Base-by-base conservation (phyloP, 2,329 filamentous ascomycete genomes). In the Ophiosphaerella narmari region DNA sequence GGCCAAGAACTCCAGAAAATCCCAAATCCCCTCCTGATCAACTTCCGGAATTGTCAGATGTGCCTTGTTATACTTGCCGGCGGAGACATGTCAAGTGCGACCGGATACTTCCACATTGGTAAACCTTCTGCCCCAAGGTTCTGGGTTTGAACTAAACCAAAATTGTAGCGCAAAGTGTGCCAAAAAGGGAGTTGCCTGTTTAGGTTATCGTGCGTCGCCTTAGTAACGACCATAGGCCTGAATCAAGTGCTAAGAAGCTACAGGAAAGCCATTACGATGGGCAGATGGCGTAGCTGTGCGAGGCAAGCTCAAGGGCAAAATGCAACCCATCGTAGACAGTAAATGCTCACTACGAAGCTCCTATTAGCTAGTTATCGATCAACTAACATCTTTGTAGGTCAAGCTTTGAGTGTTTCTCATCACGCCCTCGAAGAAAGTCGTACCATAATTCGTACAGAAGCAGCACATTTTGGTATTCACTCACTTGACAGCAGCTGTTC, bases 71-170 rank as follows among this genome's bases (percentile, higher is more conserved):
- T 34, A 66, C 63, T 5, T 75, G 71, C 57, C 65, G 65, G 24
- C 54, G 65, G 32, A 55, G 72, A n/a, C 68, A 73, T 43, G 71
- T 75, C 23, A 70, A 62, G 40, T 75, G 71, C 44, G 71, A 75
- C 48, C 59, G 70, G 26, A 67, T 58, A 34, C 46, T 73, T 11
- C 70, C 71, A 8, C 55, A 65, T 26, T 75, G 71, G 54, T 57
- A 43, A 24, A 42, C 32, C 7, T 14, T 7, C 12, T 24, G 7
- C 12, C 11, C 7, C 16, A 23, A 2, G 2, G 8, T n/a, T 18
- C 2, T 11, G 2, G 12, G n/a, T n/a, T 24, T 18, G 8, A 7
- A 37, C 48, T 56, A 42, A 59, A 18, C 14, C 39, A 13, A 39
- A 9, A 1, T 4, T 29, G 26, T 12, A 59, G 56, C 54, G 58